Evolutionary conservation across 1,284 basidiomycete species (phyloP).

Genomic region (Somion occarium): DNA sequence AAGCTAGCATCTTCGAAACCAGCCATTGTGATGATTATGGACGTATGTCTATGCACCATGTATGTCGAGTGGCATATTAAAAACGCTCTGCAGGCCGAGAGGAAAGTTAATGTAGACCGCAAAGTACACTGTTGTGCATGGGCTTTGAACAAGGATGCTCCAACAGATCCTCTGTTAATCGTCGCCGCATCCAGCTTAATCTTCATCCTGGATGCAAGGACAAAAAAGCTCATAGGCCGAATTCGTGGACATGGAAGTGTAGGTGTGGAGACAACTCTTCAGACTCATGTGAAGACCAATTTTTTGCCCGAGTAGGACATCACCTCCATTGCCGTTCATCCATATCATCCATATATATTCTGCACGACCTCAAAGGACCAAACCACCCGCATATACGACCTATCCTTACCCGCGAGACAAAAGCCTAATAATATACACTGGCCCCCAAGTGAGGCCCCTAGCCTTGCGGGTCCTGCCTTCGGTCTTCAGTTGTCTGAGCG

Average conservation of each 20-base stretch:
- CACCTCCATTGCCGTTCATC: conserved; percentile 62
- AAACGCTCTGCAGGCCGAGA: background rate
- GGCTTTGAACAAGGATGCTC: conserved; percentile 41
- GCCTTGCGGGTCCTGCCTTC: conserved; percentile 62
- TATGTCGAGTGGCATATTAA: background rate
- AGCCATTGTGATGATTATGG: conserved; percentile 11
- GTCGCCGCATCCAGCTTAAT: conserved; percentile 47
- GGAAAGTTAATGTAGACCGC: background rate
- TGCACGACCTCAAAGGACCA: conserved; percentile 68
- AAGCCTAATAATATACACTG: conserved; percentile 49
- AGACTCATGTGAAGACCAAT: too few species aligned
- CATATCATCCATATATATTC: conserved; percentile 48
- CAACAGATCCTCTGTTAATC: conserved; percentile 51
- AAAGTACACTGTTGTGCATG: conserved; percentile 37
- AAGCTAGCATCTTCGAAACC: conserved; percentile 15
- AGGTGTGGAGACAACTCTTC: too few species aligned
- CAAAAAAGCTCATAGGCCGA: conserved; percentile 35
- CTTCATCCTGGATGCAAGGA: conserved; percentile 45
- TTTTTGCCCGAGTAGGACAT: conserved; percentile 42
- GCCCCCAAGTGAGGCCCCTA: conserved; percentile 45
- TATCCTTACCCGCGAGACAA: conserved; percentile 30
- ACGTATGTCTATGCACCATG: conserved; percentile 6
- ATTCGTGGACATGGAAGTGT: conserved; percentile 70
- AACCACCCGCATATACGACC: conserved; percentile 60
- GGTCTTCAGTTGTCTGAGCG: conserved; percentile 54